A percentile compares a stretch with the other conserved stretches of the same genome.
Conservation (phyloP, 805 yeast species). For the Suhomyces emberorum region DNA sequence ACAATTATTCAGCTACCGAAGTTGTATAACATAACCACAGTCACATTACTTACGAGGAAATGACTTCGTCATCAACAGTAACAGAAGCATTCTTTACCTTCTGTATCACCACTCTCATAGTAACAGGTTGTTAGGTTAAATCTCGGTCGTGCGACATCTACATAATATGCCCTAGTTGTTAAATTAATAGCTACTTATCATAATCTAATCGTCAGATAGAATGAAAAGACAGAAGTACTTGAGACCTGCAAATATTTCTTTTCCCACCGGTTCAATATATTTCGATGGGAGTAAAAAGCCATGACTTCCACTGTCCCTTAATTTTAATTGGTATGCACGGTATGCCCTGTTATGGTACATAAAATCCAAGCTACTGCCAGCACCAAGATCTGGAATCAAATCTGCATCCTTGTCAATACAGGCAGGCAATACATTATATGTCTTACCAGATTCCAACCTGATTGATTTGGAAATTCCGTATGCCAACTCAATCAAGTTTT, state of each 20-base stretch:
- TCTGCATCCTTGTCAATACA: conserved; percentile 78
- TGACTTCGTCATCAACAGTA: conserved; percentile 64
- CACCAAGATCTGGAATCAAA: conserved; percentile 67
- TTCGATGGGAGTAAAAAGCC: conserved; percentile 77
- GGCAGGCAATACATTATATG: conserved; percentile 70
- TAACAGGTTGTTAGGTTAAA: not conserved
- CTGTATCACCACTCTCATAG: conserved; percentile 88
- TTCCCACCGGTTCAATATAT: conserved; percentile 72
- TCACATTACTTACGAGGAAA: conserved; percentile 61
- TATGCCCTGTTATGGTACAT: conserved; percentile 80
- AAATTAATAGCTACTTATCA: no score
- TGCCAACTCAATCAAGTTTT: conserved; percentile 75
- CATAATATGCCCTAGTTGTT: no score
- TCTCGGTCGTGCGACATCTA: not conserved
- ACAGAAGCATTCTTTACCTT: conserved; percentile 88
- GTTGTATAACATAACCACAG: not conserved
- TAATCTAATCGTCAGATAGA: conserved; percentile 5
- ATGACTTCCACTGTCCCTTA: conserved; percentile 78
- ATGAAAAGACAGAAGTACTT: conserved; percentile 54
- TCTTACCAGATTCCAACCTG: conserved; percentile 58
- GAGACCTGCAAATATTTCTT: conserved; percentile 66
- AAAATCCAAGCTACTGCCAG: conserved; percentile 77
- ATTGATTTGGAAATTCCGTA: conserved; percentile 77
- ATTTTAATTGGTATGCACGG: conserved; percentile 81
- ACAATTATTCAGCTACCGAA: no score